Evolutionary conservation across 192 early-diverging fungal species (phyloP).

Genomic region (Allomyces macrogynus): DNA sequence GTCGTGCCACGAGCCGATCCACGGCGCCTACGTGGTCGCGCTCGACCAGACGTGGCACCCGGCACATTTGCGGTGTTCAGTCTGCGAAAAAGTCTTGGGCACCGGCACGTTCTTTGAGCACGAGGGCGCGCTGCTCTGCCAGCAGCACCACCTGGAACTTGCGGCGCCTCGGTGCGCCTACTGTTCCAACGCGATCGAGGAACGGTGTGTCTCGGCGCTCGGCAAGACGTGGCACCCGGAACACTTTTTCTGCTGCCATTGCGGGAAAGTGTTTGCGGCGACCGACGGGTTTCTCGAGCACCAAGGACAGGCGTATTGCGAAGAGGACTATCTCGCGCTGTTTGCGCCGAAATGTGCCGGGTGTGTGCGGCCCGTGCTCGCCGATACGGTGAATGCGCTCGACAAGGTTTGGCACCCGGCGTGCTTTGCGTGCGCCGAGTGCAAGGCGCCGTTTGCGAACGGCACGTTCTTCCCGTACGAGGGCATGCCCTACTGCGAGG

Average conservation of each 20-base stretch:
- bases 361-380: constrained; percentile 12
- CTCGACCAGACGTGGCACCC: background rate
- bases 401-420: constrained; percentile 17
- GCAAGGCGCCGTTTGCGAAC: constrained; percentile 12
- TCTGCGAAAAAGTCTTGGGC: constrained; percentile 14
- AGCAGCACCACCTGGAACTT: constrained; percentile 7
- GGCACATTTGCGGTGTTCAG: constrained; percentile 1
- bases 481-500: constrained; percentile 17
- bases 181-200: background rate
- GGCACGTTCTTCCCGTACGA: constrained; percentile 17
- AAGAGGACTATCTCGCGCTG: constrained; percentile 14
- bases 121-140: constrained; percentile 15
- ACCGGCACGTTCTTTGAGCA: constrained; percentile 17
- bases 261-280: constrained; percentile 8
- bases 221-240: constrained; percentile 13
- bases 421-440: constrained; percentile 19
- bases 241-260: constrained; percentile 22
- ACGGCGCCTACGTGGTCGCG: background rate
- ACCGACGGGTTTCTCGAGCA: constrained; percentile 4
- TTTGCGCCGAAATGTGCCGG: constrained; percentile 17
- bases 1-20: no score
- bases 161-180: background rate
- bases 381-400: constrained; percentile 20
- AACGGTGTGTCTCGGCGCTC: constrained; percentile 7
- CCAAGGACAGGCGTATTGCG: constrained; percentile 11